Percentiles rank a stretch among this genome's conserved stretches.
These are phyloP conservation scores for Schizochytrium sp. DNA, from an alignment of 108 stramenopile species.

Conservation along the genomic window DNA sequence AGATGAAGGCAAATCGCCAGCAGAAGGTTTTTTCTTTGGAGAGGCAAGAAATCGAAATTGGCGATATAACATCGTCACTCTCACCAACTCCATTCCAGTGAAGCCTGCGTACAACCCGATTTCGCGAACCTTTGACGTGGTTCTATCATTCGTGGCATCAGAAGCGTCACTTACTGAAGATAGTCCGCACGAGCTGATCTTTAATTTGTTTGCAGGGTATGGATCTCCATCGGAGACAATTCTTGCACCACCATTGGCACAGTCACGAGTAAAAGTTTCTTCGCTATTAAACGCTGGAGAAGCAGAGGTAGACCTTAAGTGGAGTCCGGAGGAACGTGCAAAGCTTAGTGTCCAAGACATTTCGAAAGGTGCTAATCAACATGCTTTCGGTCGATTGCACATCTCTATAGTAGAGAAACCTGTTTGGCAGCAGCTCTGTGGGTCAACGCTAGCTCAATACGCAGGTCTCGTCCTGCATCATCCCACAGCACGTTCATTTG, in stretches of 20 bases:
- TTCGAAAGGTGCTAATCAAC: background rate
- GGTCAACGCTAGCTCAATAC: slow-evolving; percentile 15
- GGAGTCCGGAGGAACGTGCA: too few relatives aligned
- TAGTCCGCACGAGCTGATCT: too few relatives aligned
- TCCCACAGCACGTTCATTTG: background rate
- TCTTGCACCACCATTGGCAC: too few relatives aligned
- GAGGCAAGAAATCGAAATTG: background rate
- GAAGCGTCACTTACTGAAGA: too few relatives aligned
- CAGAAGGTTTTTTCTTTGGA: background rate
- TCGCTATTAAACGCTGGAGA: too few relatives aligned
- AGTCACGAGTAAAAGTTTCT: too few relatives aligned
- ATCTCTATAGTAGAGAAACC: background rate
- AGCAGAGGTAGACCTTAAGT: too few relatives aligned
- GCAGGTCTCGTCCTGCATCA: slow-evolving; percentile 12
- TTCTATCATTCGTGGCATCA: background rate
- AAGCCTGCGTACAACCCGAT: background rate
- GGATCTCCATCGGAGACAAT: too few relatives aligned
- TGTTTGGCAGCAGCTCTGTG: slow-evolving; percentile 25
- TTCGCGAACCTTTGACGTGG: slow-evolving; percentile 1
- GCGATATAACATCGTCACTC: background rate
- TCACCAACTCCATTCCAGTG: background rate
- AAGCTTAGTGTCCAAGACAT: background rate
- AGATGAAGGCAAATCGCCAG: background rate
- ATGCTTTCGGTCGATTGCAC: background rate
- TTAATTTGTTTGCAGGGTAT: too few relatives aligned